Evolutionary conservation across 768 basidiomycete genomes (phyloP), one percentile per base, ranked within the genome.

Genomic region (Mrakia blollopis): DNA sequence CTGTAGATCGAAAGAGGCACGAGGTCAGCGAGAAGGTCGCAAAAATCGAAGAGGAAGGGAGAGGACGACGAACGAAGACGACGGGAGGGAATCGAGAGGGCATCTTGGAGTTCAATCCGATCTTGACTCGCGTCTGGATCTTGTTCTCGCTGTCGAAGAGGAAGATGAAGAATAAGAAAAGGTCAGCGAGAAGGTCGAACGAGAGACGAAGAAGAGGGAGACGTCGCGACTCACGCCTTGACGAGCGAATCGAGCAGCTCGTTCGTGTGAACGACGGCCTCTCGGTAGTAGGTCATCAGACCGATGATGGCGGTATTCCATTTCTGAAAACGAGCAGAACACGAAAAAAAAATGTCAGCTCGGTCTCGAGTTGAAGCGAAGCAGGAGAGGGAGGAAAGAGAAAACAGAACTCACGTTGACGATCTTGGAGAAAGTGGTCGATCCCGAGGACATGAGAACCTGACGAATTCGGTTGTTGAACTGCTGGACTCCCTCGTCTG

Each of bases 61-160:
- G 63, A n/a, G 62, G 35, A 52, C 18, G 44, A 60, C 63, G 9
- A 10, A 68, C 37, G 79, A 80, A 79, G 16, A 79, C 71, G 0
- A 62, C 80, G 16, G 96, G 91, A 75, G 97, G 96, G 89, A 98
- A 98, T 87, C 94, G 91, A 6, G 94, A 97, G 32, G 97, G 97
- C 97, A 99, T 98, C 86, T 98, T 97, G 84, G 92, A 93, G 87
- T 98, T 97, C 80, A 97, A 82, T n/a, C 96, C 97, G 79, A 99
- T 98, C 88, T 98, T 98, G 81, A 99, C 96, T 85, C 97, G 93
- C 4, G 95, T 98, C 85, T 99, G 97, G 67, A 98, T 96, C 87
- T 98, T 98, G 88, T 98, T 98, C 65, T 68, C 65, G 37, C 57
- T 57, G 25, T 28, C 23, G 23, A 28, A 28, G 7, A 57, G 57